These are phyloP conservation scores for Paramarasmius palmivorus DNA, from an alignment of 1,284 basidiomycete species.

Conservation along the genomic window DNA sequence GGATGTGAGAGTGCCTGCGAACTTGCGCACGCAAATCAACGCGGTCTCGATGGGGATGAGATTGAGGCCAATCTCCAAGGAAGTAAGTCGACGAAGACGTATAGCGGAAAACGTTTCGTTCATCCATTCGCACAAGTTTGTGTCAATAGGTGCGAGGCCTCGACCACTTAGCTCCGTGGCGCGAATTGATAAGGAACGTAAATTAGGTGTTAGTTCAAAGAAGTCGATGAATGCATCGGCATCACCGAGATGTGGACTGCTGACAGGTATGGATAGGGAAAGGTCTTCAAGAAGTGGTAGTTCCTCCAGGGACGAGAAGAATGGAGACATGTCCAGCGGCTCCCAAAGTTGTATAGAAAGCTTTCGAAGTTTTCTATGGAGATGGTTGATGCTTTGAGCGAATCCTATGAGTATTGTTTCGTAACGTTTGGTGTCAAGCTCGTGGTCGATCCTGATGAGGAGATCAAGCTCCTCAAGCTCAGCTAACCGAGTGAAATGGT, in stretches of 20 bases:
- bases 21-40: slow-evolving; percentile 1
- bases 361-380: slow-evolving; percentile 33
- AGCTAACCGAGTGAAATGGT: slow-evolving; percentile 26
- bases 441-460: slow-evolving; percentile 37
- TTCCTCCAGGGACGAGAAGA: slow-evolving; percentile 31
- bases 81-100: slow-evolving; percentile 27
- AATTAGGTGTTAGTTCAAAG: slow-evolving; percentile 27
- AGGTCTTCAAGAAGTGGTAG: slow-evolving; percentile 33
- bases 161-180: slow-evolving; percentile 36
- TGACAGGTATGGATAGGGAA: slow-evolving; percentile 35
- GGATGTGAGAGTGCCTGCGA: slow-evolving; percentile 1
- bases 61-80: slow-evolving; percentile 37
- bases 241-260: slow-evolving; percentile 36
- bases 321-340: slow-evolving; percentile 37
- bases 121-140: slow-evolving; percentile 35
- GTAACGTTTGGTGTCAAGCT: slow-evolving; percentile 20
- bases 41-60: slow-evolving; percentile 30
- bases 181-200: slow-evolving; percentile 35
- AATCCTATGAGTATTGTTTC: slow-evolving; percentile 29
- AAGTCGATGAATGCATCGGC: slow-evolving; percentile 33
- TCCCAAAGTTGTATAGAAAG: slow-evolving; percentile 40
- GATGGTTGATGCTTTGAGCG: slow-evolving; percentile 33
- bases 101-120: slow-evolving; percentile 26
- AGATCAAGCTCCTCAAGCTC: slow-evolving; percentile 41
- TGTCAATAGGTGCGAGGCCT: slow-evolving; percentile 26